Conservation (phyloP, 441 rosid species). For the Hura crepitans region DNA sequence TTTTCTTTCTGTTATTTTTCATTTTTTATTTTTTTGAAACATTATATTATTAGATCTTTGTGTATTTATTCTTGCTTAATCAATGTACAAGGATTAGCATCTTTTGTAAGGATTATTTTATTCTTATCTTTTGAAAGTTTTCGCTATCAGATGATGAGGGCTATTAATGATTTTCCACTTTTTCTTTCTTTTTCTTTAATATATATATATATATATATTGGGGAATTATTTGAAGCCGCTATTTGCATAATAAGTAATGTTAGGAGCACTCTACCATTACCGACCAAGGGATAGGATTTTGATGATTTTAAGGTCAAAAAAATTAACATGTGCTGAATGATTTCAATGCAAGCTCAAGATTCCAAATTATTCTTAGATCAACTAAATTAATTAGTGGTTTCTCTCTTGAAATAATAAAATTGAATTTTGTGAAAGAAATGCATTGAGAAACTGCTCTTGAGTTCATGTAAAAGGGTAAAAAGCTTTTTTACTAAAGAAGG, state of each 20-base stretch:
- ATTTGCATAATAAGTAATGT: conserved; percentile 13
- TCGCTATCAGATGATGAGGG: conserved; percentile 9
- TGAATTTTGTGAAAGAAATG: conserved; percentile 5
- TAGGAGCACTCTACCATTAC: conserved; percentile 14
- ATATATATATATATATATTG: not conserved
- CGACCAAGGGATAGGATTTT: conserved; percentile 17
- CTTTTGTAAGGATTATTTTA: conserved; percentile 15
- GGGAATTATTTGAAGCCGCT: conserved; percentile 9
- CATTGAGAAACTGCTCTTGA: not conserved
- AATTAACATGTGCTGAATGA: conserved; percentile 17
- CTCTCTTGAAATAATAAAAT: not conserved
- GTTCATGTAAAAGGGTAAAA: not conserved
- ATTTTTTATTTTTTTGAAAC: not conserved
- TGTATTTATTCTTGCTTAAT: conserved; percentile 7
- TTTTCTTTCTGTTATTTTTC: conserved; percentile 16
- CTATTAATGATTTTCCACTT: not conserved
- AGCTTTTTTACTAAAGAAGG: not conserved
- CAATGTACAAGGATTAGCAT: conserved; percentile 17
- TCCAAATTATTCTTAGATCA: not conserved
- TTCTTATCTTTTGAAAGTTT: conserved; percentile 17
- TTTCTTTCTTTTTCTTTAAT: too few relatives aligned
- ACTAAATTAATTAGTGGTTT: not conserved
- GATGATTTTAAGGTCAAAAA: conserved; percentile 7
- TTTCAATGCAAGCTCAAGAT: conserved; percentile 21
- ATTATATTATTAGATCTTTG: conserved; percentile 23